These are phyloP conservation scores for Medicago arabica DNA, from an alignment of 306 rosid genomes.

Conservation along the genomic window DNA sequence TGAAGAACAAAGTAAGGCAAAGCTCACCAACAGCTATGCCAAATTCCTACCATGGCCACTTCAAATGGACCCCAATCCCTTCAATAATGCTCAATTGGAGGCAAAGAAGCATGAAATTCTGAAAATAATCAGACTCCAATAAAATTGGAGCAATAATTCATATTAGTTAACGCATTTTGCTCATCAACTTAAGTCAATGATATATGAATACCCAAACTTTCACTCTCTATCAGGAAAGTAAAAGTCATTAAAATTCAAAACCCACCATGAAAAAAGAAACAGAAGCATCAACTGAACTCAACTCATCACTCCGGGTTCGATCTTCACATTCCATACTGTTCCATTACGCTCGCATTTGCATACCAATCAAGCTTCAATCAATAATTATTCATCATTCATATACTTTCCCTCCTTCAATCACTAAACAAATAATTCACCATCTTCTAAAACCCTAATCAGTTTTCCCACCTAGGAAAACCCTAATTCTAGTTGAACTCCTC, in stretches of 20 bases:
- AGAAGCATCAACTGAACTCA: not conserved
- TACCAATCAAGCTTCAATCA: slow-evolving; percentile 37
- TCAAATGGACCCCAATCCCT: slow-evolving; percentile 24
- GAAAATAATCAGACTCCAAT: slow-evolving; percentile 40
- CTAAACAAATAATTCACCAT: slow-evolving; percentile 52
- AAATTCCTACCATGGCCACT: slow-evolving; percentile 16
- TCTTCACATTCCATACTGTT: slow-evolving; percentile 16
- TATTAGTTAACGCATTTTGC: slow-evolving; percentile 27
- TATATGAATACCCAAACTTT: slow-evolving; percentile 6
- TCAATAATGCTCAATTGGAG: not conserved
- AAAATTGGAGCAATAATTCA: slow-evolving; percentile 14
- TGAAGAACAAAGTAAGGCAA: slow-evolving; percentile 39
- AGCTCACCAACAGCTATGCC: slow-evolving; percentile 42
- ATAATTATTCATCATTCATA: slow-evolving; percentile 21
- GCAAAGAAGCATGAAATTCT: slow-evolving; percentile 11
- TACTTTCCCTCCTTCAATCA: slow-evolving; percentile 46
- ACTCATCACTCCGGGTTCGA: not conserved
- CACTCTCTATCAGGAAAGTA: not conserved
- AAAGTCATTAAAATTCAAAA: not conserved
- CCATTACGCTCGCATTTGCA: slow-evolving; percentile 20
- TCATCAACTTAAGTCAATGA: not conserved
- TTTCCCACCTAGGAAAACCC: slow-evolving; percentile 51
- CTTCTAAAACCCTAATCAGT: slow-evolving; percentile 53
- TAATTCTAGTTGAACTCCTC: slow-evolving; percentile 52
- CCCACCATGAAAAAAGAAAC: not conserved